Evolutionary conservation across 805 yeast species (phyloP).

Genomic region (Candida peoriensis): DNA sequence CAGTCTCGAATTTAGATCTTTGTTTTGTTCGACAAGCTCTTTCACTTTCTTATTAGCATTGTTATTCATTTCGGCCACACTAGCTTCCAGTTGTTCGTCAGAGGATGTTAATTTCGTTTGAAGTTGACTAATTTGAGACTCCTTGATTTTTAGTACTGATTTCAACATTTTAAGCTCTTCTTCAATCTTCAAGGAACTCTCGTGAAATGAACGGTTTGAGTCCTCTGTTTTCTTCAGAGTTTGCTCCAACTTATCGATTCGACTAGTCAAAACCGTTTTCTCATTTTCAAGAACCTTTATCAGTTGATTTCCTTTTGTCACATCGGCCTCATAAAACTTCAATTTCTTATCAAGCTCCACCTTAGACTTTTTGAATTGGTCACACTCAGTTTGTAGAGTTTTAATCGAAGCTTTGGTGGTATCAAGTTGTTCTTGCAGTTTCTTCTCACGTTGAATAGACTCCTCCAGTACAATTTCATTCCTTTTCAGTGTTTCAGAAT

Average conservation of each 20-base stretch:
- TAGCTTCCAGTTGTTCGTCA: constrained; percentile 30
- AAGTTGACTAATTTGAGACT: constrained; percentile 27
- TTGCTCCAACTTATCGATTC: constrained; percentile 19
- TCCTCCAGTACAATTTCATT: constrained; percentile 42
- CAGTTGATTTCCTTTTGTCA: constrained; percentile 20
- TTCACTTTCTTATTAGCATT: constrained; percentile 34
- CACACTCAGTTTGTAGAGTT: constrained; percentile 22
- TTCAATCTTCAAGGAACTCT: constrained; percentile 11
- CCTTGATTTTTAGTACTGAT: constrained; percentile 27
- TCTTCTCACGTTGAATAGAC: constrained; percentile 36
- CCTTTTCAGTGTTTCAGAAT: constrained; percentile 32
- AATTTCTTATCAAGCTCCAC: constrained; percentile 23
- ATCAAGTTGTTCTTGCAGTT: constrained; percentile 22
- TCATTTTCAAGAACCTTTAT: constrained; percentile 19
- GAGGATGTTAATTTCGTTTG: constrained; percentile 27
- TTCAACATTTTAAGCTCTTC: constrained; percentile 29
- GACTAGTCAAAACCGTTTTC: constrained; percentile 13
- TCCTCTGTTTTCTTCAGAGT: constrained; percentile 12
- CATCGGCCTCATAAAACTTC: constrained; percentile 21
- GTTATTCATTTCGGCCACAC: constrained; percentile 28
- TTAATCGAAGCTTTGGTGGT: constrained; percentile 22
- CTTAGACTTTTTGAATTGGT: constrained; percentile 23
- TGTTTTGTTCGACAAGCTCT: constrained; percentile 39
- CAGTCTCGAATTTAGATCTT: constrained; percentile 35
- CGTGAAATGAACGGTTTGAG: constrained; percentile 10